Evolutionary conservation across 768 basidiomycete species (phyloP).

Genomic region (Boletus coccyginus): DNA sequence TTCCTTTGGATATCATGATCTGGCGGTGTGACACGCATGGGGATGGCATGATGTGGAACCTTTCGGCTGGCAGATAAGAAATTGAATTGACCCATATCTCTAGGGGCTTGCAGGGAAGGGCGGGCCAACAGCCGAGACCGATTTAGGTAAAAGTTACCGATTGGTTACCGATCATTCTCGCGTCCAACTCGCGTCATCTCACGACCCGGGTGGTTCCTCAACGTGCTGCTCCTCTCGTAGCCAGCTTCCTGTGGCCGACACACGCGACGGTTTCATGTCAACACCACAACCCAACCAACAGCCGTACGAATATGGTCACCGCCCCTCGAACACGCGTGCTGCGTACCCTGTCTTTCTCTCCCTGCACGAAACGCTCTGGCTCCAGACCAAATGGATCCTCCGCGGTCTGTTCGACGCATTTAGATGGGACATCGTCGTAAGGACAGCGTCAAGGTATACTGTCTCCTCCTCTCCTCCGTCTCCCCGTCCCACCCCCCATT

Average conservation of each 20-base stretch:
- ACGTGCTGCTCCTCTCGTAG: not conserved
- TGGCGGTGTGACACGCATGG: not conserved
- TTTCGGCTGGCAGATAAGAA: not conserved
- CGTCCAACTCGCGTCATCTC: not conserved
- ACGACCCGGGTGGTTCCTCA: not conserved
- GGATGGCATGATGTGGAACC: not conserved
- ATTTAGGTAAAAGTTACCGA: slow-evolving; percentile 7
- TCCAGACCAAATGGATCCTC: slow-evolving; percentile 60
- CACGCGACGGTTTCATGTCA: slow-evolving; percentile 21
- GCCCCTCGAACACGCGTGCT: slow-evolving; percentile 40
- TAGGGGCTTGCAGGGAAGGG: slow-evolving; percentile 10
- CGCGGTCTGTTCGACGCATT: slow-evolving; percentile 68
- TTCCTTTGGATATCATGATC: not conserved
- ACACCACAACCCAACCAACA: slow-evolving; percentile 14
- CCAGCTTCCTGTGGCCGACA: not conserved
- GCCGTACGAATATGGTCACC: slow-evolving; percentile 4
- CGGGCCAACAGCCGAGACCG: not conserved
- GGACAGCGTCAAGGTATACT: slow-evolving; percentile 55
- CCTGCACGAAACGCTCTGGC: slow-evolving; percentile 51
- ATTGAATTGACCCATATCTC: not conserved
- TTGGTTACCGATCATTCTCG: slow-evolving; percentile 10
- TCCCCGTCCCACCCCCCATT: slow-evolving; percentile 9
- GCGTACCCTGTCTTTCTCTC: slow-evolving; percentile 72
- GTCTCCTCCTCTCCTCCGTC: slow-evolving; percentile 6
- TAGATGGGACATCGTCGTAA: slow-evolving; percentile 65